phyloP scores from a whole-genome alignment of 176 grass and related monocot genomes.

The Rhipidocladum racemiflorum region DNA sequence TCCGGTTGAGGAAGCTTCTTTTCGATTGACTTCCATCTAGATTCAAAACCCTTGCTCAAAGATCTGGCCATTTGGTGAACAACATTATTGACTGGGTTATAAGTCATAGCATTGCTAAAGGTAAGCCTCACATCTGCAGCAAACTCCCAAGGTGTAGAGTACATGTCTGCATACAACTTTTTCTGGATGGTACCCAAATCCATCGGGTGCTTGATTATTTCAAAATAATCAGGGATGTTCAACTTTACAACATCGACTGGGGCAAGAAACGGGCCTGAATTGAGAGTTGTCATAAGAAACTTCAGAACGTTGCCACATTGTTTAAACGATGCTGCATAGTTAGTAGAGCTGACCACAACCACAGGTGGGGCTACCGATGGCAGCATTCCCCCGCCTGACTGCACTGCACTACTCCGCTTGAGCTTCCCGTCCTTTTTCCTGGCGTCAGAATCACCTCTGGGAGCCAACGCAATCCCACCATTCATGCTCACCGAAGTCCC shows the following conservation, averaged over 20 bases:
- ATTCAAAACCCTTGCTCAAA: constrained; percentile 77
- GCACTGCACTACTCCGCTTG: constrained; percentile 48
- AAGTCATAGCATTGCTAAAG: constrained; percentile 78
- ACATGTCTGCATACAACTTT: constrained; percentile 57
- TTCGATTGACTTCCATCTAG: constrained; percentile 81
- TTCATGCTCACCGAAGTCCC: constrained; percentile 33
- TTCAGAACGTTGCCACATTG: constrained; percentile 79
- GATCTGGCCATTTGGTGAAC: constrained; percentile 83
- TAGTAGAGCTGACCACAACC: constrained; percentile 41
- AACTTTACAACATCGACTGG: constrained; percentile 79
- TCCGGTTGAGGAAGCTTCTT: constrained; percentile 59
- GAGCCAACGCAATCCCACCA: constrained; percentile 12
- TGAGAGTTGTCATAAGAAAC: constrained; percentile 52
- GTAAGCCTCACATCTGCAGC: constrained; percentile 84
- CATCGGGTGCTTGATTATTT: constrained; percentile 85
- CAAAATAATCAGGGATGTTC: constrained; percentile 91
- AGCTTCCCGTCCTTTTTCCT: constrained; percentile 47
- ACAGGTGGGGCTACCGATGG: constrained; percentile 25
- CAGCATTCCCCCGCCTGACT: constrained; percentile 37
- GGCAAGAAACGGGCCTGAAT: constrained; percentile 56
- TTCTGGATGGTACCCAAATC: constrained; percentile 87
- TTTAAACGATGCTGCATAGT: constrained; percentile 55
- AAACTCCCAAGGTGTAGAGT: constrained; percentile 66
- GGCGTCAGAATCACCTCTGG: constrained; percentile 17
- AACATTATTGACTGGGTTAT: constrained; percentile 69